Base-by-base conservation (phyloP, 805 yeast species). In the Grigorovia humatica region DNA sequence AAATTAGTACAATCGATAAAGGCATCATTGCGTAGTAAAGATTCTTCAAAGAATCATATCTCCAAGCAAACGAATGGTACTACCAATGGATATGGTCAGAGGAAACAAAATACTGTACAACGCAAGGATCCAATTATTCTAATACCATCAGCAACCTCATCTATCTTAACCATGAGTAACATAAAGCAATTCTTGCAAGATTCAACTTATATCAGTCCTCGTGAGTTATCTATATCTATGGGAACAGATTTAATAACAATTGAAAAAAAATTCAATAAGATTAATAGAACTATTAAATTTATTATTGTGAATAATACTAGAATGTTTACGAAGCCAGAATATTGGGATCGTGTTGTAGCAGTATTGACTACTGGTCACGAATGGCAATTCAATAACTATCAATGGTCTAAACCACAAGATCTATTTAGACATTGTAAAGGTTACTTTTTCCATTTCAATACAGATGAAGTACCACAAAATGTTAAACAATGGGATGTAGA, bases 261-360 rank as follows among this genome's bases (percentile, higher is more conserved):
- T 43, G 65, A 63, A 35, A 68, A 66, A 49, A 65, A 63, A 48
- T 59, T 68, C 30, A 69, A 67, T 42, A 59, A 59, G 15, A 52
- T 68, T 29, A 56, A 58, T 15, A 65, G 54, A 50, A 69, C 70
- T 13, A 48, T 66, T 19, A 64, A 64, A 49, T 67, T 68, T 52
- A 55, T 89, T 59, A 85, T 93, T 51, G 97, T 90, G 35, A 95
- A 88, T 64, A 85, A 87, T 52, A 88, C 89, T 5, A 95, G 89
- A 50, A 78, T 82, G 69, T 85, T 85, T 70, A 83, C 86, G 23
- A 91, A 90, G 65, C 95, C 96, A 3, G 98, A 93, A 66, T 88
- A 93, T 70, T 93, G 99, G 99, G 95, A 88, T 63, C 78, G 99
- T 53, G 97, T 93, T 1, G 87, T 91, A 48, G 97, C 96, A 0